Base-by-base conservation (phyloP, 768 basidiomycete species). In the Termitomyces sp. region DNA sequence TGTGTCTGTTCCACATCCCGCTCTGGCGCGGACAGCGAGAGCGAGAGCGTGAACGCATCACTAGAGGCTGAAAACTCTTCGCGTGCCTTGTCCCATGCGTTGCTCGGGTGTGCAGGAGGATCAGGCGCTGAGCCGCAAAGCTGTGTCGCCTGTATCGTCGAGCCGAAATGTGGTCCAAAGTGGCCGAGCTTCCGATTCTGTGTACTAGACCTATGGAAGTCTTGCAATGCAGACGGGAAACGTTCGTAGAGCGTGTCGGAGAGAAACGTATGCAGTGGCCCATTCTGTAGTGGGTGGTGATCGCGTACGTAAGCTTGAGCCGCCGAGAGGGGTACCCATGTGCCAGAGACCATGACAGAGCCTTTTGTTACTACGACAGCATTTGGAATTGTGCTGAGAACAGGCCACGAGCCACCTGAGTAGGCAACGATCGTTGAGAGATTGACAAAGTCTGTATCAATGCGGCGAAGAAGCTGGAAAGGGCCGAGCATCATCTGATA, bases 391-490 rank as follows among this genome's bases (percentile, higher is more conserved):
- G 74, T 59, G 64, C 70, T 64, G 58, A 73, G 67, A 41, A 70
- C 61, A 17, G 73, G 75, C 58, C 67, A 71, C 3, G 74, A 66
- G 56, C 77, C 64, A 46, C 73, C 72, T 48, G 79, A 73, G 67
- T 75, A 73, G 30, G 74, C 71, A 4, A 79, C 67, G 48, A 88
- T 79, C 21, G 81, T 77, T 43, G 85, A 78, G 46, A 89, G 75
- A 67, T 90, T 87, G 63, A 90, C 87, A 62, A 86, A 90, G 64
- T 88, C 86, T 35, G 87, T 87, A 70, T 90, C 88, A 54, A 89
- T 83, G 60, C 89, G 84, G 62, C 89, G 83, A 60, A 89, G 70
- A 47, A 90, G 74, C 33, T 78, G 71, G 50, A 75, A 74, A 8
- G 77, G 68, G 41, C 80, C 83, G 10, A 89, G 75, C 51, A 71